phyloP scores from a whole-genome alignment of 2,329 filamentous ascomycete genomes.

The Colletotrichum truncatum region DNA sequence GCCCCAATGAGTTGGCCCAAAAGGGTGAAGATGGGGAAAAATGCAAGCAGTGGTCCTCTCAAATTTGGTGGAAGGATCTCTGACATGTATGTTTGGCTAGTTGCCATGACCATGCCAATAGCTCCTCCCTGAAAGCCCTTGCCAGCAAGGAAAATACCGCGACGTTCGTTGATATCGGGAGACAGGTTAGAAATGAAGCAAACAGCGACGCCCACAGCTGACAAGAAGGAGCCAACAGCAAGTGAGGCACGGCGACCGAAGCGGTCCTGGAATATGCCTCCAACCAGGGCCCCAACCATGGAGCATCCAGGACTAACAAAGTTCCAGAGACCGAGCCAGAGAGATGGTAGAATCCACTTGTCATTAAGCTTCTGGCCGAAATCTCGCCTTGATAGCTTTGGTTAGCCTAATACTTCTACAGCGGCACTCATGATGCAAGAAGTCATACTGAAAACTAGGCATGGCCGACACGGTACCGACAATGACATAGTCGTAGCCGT shows the following conservation, averaged over 20 bases:
- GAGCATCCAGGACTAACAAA: constrained; percentile 48
- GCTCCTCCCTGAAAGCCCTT: constrained; percentile 55
- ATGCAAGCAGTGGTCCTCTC: constrained; percentile 55
- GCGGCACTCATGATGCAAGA: neutral
- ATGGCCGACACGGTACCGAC: constrained; percentile 42
- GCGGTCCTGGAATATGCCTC: constrained; percentile 50
- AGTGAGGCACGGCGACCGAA: constrained; percentile 48
- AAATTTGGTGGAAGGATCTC: constrained; percentile 57
- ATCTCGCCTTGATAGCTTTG: constrained; percentile 33
- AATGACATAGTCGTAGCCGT: constrained; percentile 40
- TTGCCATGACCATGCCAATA: constrained; percentile 54
- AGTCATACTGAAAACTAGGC: constrained; percentile 38
- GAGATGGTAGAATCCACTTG: constrained; percentile 48
- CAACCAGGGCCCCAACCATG: constrained; percentile 46
- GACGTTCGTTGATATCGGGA: constrained; percentile 36
- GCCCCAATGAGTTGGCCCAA: constrained; percentile 58
- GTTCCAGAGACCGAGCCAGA: constrained; percentile 56
- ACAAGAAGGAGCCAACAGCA: constrained; percentile 45
- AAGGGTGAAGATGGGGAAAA: constrained; percentile 59
- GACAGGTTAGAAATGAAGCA: constrained; percentile 35
- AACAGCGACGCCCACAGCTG: constrained; percentile 45
- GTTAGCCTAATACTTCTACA: neutral
- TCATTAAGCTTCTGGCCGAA: constrained; percentile 42
- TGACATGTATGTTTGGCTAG: constrained; percentile 57
- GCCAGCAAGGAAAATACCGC: constrained; percentile 52